A percentile compares a stretch with the other conserved stretches of the same genome.
These are phyloP conservation scores for Trichosporon sp. DNA, from an alignment of 1,284 basidiomycete genomes.

Conservation along the genomic window DNA sequence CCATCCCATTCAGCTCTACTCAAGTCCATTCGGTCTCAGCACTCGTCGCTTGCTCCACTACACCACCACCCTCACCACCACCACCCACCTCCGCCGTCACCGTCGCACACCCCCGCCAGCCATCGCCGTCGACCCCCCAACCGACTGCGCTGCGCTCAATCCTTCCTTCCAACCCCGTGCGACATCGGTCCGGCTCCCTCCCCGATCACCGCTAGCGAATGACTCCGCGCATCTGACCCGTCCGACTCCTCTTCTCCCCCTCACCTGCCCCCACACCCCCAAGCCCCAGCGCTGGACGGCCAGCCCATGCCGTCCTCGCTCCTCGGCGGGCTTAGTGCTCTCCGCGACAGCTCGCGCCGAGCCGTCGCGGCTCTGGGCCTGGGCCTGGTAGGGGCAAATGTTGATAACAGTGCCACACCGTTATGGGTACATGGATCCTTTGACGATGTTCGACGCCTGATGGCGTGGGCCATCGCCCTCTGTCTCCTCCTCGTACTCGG, in stretches of 20 bases:
- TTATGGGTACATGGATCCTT: slow-evolving; percentile 6
- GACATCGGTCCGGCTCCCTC: not conserved
- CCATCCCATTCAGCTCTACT: not conserved
- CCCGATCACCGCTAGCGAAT: not conserved
- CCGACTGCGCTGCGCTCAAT: not conserved
- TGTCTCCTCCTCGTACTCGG: slow-evolving; percentile 31
- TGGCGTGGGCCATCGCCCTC: slow-evolving; percentile 35
- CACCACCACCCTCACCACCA: not conserved
- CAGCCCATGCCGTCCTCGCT: slow-evolving; percentile 20
- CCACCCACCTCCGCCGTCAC: not conserved
- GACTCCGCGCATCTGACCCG: not conserved
- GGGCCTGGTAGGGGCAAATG: slow-evolving; percentile 5
- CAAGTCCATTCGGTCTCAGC: not conserved
- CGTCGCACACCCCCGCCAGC: not conserved
- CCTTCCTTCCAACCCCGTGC: not conserved
- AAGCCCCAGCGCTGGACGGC: not conserved
- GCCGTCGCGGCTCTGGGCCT: slow-evolving; percentile 20
- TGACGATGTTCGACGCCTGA: slow-evolving; percentile 26
- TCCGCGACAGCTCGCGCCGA: slow-evolving; percentile 18
- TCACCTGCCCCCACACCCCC: not conserved
- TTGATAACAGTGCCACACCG: slow-evolving; percentile 5
- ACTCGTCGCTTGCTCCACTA: not conserved
- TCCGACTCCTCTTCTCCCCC: not conserved
- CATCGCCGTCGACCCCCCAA: too few relatives aligned
- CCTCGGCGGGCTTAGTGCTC: slow-evolving; percentile 17